These are phyloP conservation scores for Phytopythium montanum DNA, from an alignment of 352 stramenopile genomes.

Conservation along the genomic window DNA sequence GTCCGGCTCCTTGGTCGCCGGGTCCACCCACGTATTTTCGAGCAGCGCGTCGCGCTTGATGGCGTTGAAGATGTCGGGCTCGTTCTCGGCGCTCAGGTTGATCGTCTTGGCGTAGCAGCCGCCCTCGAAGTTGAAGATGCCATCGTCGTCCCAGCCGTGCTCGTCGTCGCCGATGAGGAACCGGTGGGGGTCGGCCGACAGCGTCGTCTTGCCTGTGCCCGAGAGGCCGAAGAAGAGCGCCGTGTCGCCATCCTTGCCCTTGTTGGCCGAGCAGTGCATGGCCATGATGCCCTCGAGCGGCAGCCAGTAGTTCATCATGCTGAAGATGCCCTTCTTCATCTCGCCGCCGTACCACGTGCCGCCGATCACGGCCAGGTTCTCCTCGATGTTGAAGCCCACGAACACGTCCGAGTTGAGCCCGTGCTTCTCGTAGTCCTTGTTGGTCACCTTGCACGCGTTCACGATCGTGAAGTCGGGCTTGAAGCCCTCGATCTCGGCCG, in stretches of 20 bases:
- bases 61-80: conserved; percentile 97
- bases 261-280: conserved; percentile 63
- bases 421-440: conserved; percentile 94
- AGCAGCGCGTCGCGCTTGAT: conserved; percentile 96
- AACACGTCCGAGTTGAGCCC: conserved; percentile 87
- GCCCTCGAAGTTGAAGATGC: conserved; percentile 99
- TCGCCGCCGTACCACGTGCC: conserved; percentile 68
- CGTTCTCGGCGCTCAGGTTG: conserved; percentile 93
- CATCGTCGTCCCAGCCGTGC: conserved; percentile 97
- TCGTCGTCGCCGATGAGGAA: conserved; percentile 86
- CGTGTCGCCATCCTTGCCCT: conserved; percentile 85
- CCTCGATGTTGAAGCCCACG: conserved; percentile 71
- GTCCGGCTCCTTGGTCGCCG: conserved; percentile 83
- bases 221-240: conserved; percentile 97
- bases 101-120: conserved; percentile 99
- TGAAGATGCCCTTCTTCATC: conserved; percentile 76
- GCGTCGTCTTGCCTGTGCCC: conserved; percentile 88
- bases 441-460: conserved; percentile 95
- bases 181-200: conserved; percentile 89
- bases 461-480: conserved; percentile 98
- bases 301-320: conserved; percentile 69
- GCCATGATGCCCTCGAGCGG: conserved; percentile 56
- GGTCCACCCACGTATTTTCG: conserved; percentile 95
- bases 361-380: conserved; percentile 50
- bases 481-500: conserved; percentile 90